Evolutionary conservation across 768 basidiomycete genomes (phyloP).

Genomic region (Calocybe cyanea): DNA sequence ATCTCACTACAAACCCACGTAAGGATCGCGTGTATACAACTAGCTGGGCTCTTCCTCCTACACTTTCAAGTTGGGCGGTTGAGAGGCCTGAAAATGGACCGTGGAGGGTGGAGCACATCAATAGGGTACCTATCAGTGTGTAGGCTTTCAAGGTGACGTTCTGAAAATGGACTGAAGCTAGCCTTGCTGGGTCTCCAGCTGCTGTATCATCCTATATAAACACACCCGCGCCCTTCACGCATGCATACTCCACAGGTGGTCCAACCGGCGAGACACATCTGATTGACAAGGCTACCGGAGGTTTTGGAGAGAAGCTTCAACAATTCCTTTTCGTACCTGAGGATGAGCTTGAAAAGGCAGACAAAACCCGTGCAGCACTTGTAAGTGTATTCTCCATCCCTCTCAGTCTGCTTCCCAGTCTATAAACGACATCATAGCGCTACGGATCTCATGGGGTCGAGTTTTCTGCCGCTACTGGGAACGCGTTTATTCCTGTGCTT

Average conservation of each 20-base stretch:
- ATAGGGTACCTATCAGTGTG: slow-evolving; percentile 43
- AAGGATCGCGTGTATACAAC: slow-evolving; percentile 42
- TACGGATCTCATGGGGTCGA: slow-evolving; percentile 53
- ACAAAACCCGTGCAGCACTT: slow-evolving; percentile 48
- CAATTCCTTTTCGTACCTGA: slow-evolving; percentile 44
- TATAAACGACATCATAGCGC: slow-evolving; percentile 24
- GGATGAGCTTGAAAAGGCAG: slow-evolving; percentile 37
- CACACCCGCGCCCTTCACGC: slow-evolving; percentile 43
- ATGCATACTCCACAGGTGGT: slow-evolving; percentile 48
- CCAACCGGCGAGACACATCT: slow-evolving; percentile 47
- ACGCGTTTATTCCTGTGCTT: slow-evolving; percentile 48
- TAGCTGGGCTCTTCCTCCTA: slow-evolving; percentile 46
- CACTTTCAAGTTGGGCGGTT: slow-evolving; percentile 43
- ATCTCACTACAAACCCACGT: slow-evolving; percentile 35
- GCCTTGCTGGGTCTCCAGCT: slow-evolving; percentile 23
- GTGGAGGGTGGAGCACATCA: slow-evolving; percentile 35
- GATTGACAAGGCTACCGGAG: slow-evolving; percentile 31
- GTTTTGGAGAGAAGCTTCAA: slow-evolving; percentile 41
- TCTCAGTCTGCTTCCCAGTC: not conserved
- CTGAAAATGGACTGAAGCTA: not conserved
- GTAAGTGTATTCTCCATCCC: slow-evolving; percentile 22
- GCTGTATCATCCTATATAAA: slow-evolving; percentile 52
- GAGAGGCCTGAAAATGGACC: slow-evolving; percentile 20
- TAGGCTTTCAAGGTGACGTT: not conserved
- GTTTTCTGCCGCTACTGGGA: slow-evolving; percentile 30